A percentile compares a stretch with the other conserved stretches of the same genome.
Conservation (phyloP, 768 basidiomycete species). For the Floccularia luteovirens region DNA sequence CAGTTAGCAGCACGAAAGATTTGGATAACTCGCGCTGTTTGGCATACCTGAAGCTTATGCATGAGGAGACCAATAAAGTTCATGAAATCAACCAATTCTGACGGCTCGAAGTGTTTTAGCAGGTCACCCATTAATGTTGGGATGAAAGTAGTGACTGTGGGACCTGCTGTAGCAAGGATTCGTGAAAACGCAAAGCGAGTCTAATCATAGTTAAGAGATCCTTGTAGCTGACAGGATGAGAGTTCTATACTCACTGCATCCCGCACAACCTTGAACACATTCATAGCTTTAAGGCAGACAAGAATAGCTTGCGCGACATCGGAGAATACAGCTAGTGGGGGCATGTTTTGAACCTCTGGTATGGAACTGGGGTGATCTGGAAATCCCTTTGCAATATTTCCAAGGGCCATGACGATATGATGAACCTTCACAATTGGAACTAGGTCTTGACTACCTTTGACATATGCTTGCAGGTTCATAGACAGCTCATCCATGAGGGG, state of each 20-base stretch:
- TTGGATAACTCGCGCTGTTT: slow-evolving; percentile 5
- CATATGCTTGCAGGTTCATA: slow-evolving; percentile 44
- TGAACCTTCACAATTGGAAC: slow-evolving; percentile 83
- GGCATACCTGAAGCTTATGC: slow-evolving; percentile 78
- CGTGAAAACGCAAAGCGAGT: slow-evolving; percentile 91
- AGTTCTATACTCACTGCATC: slow-evolving; percentile 66
- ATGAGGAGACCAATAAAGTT: slow-evolving; percentile 89
- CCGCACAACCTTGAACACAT: slow-evolving; percentile 75
- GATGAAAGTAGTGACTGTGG: slow-evolving; percentile 79
- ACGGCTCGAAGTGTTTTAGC: slow-evolving; percentile 86
- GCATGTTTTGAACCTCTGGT: slow-evolving; percentile 58
- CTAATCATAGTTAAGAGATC: slow-evolving; percentile 32
- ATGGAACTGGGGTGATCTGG: slow-evolving; percentile 78
- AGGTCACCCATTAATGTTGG: slow-evolving; percentile 86
- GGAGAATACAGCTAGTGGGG: slow-evolving; percentile 73
- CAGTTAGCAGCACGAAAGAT: slow-evolving; percentile 2
- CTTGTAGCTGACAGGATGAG: not conserved
- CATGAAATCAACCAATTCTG: slow-evolving; percentile 92
- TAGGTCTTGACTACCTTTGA: slow-evolving; percentile 55
- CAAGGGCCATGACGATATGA: slow-evolving; percentile 90
- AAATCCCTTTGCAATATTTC: slow-evolving; percentile 94
- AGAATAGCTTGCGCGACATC: slow-evolving; percentile 84
- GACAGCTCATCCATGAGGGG: slow-evolving; percentile 75
- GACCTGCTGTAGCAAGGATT: slow-evolving; percentile 84
- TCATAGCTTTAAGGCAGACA: slow-evolving; percentile 84